Conservation (phyloP, 441 rosid species). For the Flueggea neowawraea region DNA sequence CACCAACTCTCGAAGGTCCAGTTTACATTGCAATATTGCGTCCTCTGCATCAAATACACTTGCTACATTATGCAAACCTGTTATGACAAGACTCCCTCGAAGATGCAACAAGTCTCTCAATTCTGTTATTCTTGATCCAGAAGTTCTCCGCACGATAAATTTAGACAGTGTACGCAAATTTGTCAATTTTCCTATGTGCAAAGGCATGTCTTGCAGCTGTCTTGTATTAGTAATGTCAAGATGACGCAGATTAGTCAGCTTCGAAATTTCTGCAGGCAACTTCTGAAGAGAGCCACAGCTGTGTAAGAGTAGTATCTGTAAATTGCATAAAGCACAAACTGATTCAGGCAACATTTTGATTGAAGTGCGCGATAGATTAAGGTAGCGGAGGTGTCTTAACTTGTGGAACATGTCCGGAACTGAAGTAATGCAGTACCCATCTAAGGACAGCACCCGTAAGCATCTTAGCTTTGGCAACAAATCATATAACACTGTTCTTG, state of each 20-base stretch:
- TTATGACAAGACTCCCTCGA: slow-evolving; percentile 13
- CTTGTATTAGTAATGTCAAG: background rate
- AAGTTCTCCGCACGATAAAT: background rate
- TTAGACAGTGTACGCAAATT: slow-evolving; percentile 12
- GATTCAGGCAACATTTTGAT: background rate
- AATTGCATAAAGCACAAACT: background rate
- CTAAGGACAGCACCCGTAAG: background rate
- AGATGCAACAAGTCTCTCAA: background rate
- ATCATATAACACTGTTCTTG: background rate
- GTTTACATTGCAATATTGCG: slow-evolving; percentile 9
- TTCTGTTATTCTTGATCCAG: background rate
- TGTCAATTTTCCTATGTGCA: slow-evolving; percentile 9
- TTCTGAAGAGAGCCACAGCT: background rate
- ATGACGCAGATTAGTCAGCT: background rate
- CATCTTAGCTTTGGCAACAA: background rate
- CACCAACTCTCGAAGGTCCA: slow-evolving; percentile 9
- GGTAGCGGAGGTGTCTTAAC: background rate
- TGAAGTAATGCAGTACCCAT: background rate
- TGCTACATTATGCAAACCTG: slow-evolving; percentile 16
- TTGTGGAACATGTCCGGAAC: background rate
- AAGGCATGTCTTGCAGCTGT: slow-evolving; percentile 15
- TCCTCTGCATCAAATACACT: slow-evolving; percentile 15
- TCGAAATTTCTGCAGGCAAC: background rate
- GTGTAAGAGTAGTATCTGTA: background rate
- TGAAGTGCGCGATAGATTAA: background rate